phyloP scores from a whole-genome alignment of 2,329 filamentous ascomycete species.

The Zopfia rhizophila region DNA sequence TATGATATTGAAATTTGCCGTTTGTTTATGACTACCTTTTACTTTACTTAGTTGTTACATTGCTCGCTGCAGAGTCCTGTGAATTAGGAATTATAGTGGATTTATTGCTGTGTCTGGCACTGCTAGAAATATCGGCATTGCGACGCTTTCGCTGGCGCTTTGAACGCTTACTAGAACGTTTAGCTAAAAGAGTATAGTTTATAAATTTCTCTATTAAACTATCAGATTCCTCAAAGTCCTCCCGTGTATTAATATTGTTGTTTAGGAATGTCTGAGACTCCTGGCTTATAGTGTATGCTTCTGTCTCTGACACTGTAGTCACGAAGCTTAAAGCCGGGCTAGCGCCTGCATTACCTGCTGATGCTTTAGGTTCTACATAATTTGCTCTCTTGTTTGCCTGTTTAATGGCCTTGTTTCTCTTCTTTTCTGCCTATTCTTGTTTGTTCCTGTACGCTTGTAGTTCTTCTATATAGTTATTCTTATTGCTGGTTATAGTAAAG shows the following conservation, averaged over 20 bases:
- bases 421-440: slow-evolving; percentile 14
- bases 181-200: slow-evolving; percentile 14
- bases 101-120: no score
- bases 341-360: not conserved
- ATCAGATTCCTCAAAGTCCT: slow-evolving; percentile 10
- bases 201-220: slow-evolving; percentile 10
- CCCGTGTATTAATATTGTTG: slow-evolving; percentile 8
- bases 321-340: slow-evolving; percentile 11
- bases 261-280: slow-evolving; percentile 5
- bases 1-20: no score
- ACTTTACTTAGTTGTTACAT: no score
- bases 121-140: no score
- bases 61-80: no score
- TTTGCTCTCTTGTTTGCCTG: slow-evolving; percentile 14
- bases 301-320: slow-evolving; percentile 11
- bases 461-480: slow-evolving; percentile 12
- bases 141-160: slow-evolving; percentile 21
- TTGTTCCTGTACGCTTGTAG: slow-evolving; percentile 14
- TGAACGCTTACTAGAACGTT: slow-evolving; percentile 19
- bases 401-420: slow-evolving; percentile 14
- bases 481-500: slow-evolving; percentile 6
- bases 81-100: no score
- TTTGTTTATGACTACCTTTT: no score
- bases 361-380: not conserved
- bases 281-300: slow-evolving; percentile 10